phyloP scores from a whole-genome alignment of 1,139 yeast genomes.

The Pichia sp. region DNA sequence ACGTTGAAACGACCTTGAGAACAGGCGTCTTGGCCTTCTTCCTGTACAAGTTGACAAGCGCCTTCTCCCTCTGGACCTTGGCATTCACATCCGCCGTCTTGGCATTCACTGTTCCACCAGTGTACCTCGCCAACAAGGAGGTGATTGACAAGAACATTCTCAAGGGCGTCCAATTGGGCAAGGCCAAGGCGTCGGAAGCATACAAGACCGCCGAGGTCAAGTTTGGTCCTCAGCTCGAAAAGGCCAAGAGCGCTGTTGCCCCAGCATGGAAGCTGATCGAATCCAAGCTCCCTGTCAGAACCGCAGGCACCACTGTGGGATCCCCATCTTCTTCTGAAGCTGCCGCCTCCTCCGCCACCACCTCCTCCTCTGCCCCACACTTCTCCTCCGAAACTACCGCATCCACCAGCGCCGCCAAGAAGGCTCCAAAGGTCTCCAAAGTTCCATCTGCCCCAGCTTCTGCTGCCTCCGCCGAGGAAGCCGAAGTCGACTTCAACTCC shows the following conservation, averaged over 20 bases:
- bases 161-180: conserved; percentile 52
- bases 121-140: conserved; percentile 69
- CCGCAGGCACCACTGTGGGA: conserved; percentile 69
- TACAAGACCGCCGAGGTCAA: conserved; percentile 51
- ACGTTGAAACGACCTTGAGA: conserved; percentile 64
- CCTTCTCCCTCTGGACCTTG: conserved; percentile 71
- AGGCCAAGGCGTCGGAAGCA: conserved; percentile 51
- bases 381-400: conserved; percentile 24
- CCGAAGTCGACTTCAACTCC: conserved; percentile 21
- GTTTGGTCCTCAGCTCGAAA: conserved; percentile 41
- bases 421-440: conserved; percentile 2
- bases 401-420: conserved; percentile 8
- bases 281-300: conserved; percentile 62
- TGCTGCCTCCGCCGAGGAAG: conserved; percentile 7
- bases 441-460: neutral
- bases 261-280: conserved; percentile 59
- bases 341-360: conserved; percentile 24
- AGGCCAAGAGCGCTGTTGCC: conserved; percentile 53
- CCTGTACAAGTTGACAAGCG: conserved; percentile 68
- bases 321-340: conserved; percentile 32
- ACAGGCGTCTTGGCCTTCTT: conserved; percentile 65
- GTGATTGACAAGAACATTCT: conserved; percentile 75
- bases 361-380: neutral
- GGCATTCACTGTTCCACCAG: conserved; percentile 71
- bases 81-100: conserved; percentile 52